phyloP scores from a whole-genome alignment of 1,284 basidiomycete species.

The Boletus hoseneyae region DNA sequence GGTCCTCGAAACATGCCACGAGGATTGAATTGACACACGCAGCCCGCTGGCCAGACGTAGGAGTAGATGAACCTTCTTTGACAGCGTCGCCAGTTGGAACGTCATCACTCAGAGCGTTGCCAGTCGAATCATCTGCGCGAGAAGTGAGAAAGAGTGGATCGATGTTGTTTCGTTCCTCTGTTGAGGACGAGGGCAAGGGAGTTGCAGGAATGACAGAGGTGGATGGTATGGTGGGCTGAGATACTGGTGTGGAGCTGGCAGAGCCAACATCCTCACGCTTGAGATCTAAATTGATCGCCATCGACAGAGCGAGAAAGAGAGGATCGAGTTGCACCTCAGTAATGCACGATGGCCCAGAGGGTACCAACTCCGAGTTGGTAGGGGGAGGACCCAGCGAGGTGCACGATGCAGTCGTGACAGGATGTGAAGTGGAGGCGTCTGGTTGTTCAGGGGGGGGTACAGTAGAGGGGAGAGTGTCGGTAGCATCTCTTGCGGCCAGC shows the following conservation, averaged over 20 bases:
- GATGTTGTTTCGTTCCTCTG: background rate
- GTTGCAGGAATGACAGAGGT: background rate
- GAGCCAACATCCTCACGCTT: background rate
- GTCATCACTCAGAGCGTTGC: too few species aligned
- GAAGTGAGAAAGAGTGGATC: background rate
- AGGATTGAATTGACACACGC: background rate
- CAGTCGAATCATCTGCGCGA: background rate
- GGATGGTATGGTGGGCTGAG: too few species aligned
- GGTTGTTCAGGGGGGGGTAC: background rate
- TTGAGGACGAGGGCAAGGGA: background rate
- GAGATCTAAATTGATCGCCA: background rate
- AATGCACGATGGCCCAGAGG: background rate
- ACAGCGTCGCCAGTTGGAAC: background rate
- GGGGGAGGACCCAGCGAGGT: background rate
- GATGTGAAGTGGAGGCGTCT: background rate
- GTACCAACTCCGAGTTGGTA: background rate
- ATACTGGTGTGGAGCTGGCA: too few species aligned
- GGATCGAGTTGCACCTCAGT: background rate
- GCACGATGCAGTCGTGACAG: background rate
- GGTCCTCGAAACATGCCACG: background rate
- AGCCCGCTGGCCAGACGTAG: background rate
- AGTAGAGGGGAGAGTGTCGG: background rate
- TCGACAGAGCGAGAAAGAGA: background rate
- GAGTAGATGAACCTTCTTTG: background rate
- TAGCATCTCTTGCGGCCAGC: background rate